Evolutionary conservation across 129 eudicot genomes (phyloP).

Genomic region (Centella asiatica): DNA sequence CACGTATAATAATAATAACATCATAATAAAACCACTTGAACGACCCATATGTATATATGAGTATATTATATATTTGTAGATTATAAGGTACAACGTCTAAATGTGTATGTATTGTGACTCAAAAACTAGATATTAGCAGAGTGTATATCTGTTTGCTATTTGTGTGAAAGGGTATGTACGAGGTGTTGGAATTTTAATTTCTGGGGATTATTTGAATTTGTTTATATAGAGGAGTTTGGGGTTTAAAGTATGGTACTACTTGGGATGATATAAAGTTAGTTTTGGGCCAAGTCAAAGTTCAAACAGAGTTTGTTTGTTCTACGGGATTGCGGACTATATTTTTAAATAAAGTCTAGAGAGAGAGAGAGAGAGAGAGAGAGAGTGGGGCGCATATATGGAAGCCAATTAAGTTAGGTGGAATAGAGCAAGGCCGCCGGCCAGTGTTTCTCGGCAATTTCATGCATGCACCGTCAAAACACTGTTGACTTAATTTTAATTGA

Average conservation of each 20-base stretch:
- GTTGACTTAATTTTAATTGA: too few species aligned
- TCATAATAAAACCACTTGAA: background rate
- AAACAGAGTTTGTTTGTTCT: background rate
- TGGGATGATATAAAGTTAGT: conserved; percentile 19
- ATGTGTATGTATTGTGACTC: background rate
- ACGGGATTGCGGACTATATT: too few species aligned
- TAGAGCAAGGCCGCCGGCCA: conserved; percentile 5
- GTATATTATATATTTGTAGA: too few species aligned
- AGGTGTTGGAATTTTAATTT: too few species aligned
- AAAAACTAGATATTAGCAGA: too few species aligned
- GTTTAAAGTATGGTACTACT: too few species aligned
- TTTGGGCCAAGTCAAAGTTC: conserved; percentile 12
- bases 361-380: background rate
- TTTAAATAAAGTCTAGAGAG: background rate
- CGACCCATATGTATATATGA: conserved; percentile 9
- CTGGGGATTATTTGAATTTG: too few species aligned
- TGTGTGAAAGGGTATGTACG: too few species aligned
- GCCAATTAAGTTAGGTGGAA: background rate
- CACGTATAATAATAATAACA: background rate
- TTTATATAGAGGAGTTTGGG: too few species aligned
- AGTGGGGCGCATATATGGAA: background rate
- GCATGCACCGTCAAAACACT: too few species aligned
- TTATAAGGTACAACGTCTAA: too few species aligned
- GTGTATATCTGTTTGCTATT: too few species aligned
- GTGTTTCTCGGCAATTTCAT: background rate